Conservation (phyloP, 73 alveolate genomes). For the Halteria grandinella region DNA sequence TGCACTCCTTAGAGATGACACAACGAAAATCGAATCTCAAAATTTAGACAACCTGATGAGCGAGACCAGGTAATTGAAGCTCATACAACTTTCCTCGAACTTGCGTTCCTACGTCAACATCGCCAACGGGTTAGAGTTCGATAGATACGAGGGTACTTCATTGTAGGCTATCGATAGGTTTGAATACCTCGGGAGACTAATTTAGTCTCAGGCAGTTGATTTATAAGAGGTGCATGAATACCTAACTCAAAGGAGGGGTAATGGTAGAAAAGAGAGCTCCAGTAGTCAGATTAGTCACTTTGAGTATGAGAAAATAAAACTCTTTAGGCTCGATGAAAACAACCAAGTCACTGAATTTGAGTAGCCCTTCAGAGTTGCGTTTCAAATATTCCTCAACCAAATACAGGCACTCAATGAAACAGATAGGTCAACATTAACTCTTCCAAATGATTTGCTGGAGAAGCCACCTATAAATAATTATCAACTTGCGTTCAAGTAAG, state of each 20-base stretch:
- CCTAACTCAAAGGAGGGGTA: neutral
- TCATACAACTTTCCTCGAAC: constrained; percentile 1
- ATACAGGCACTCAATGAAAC: no score
- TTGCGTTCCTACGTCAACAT: constrained; percentile 21
- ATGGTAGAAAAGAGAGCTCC: neutral
- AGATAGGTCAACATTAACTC: no score
- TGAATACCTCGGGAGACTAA: neutral
- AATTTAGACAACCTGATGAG: neutral
- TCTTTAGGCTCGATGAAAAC: constrained; percentile 3
- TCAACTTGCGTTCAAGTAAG: neutral
- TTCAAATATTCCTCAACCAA: constrained; percentile 4
- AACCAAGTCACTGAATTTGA: neutral
- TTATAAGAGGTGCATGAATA: neutral
- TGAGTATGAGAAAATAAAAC: neutral
- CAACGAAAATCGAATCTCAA: neutral
- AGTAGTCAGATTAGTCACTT: neutral
- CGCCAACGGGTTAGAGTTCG: constrained; percentile 20
- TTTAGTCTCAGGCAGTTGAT: neutral
- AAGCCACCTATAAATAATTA: no score
- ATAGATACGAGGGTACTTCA: neutral
- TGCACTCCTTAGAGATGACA: constrained; percentile 1
- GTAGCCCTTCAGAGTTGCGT: constrained; percentile 19
- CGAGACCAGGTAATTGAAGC: neutral
- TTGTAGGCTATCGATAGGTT: neutral
- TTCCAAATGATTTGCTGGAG: no score